Conservation (phyloP, 2,329 filamentous ascomycete species). For the Trichoderma cornu-damae region DNA sequence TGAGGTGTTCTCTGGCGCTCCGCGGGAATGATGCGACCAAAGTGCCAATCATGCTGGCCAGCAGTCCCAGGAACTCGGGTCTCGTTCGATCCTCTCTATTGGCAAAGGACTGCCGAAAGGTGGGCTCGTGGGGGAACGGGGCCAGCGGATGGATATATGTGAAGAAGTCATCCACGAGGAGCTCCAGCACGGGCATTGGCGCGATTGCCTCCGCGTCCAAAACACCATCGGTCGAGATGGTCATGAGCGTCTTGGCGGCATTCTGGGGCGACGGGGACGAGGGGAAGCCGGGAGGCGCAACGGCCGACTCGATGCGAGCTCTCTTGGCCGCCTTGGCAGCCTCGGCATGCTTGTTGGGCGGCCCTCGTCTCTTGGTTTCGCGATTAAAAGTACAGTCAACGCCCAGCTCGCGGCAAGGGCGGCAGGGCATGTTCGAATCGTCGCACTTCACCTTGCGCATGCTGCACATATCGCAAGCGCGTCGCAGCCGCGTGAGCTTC, state of each 20-base stretch:
- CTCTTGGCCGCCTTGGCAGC: slow-evolving; percentile 51
- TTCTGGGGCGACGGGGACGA: slow-evolving; percentile 42
- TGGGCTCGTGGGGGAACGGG: slow-evolving; percentile 74
- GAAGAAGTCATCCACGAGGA: slow-evolving; percentile 76
- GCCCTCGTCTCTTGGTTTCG: slow-evolving; percentile 54
- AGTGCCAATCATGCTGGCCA: slow-evolving; percentile 68
- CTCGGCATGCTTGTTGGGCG: slow-evolving; percentile 55
- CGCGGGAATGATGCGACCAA: slow-evolving; percentile 74
- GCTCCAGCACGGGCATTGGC: slow-evolving; percentile 60
- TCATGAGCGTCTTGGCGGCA: slow-evolving; percentile 46
- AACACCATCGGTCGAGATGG: slow-evolving; percentile 38
- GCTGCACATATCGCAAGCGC: slow-evolving; percentile 58
- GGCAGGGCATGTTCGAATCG: slow-evolving; percentile 51
- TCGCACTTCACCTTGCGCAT: slow-evolving; percentile 59
- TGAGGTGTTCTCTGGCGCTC: slow-evolving; percentile 64
- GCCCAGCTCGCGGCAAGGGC: slow-evolving; percentile 51
- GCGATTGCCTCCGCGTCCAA: slow-evolving; percentile 65
- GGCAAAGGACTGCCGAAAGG: slow-evolving; percentile 64
- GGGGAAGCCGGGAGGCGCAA: slow-evolving; percentile 23
- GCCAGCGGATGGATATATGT: slow-evolving; percentile 73
- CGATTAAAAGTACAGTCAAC: slow-evolving; percentile 55
- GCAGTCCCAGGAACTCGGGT: slow-evolving; percentile 62
- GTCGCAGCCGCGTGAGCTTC: slow-evolving; percentile 52
- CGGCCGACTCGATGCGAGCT: slow-evolving; percentile 34
- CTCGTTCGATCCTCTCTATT: slow-evolving; percentile 61